Base-by-base conservation (phyloP, 257 asterid species). In the Lantana camara region DNA sequence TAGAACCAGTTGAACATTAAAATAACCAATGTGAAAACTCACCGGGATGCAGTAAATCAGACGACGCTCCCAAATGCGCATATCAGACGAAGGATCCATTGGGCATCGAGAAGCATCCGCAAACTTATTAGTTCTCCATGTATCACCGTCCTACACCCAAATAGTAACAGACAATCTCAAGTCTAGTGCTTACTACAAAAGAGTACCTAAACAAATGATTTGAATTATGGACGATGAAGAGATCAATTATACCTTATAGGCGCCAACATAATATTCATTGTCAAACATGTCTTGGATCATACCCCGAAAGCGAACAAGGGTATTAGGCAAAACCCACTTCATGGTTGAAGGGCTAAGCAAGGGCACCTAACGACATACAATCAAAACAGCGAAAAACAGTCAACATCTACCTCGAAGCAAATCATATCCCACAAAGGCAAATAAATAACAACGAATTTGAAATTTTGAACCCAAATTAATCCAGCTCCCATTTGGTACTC, bases 201-300 rank as follows among this genome's bases (percentile, higher is more conserved):
- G 9, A 8, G 5, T 4, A 38, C 34, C 1, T 1, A 35, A 40
- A 62, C 9, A 1, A 5, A 52, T 16, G 6, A 41, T n/a, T 13
- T 44, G 27, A 44, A 29, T n/a, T n/a, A n/a, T n/a, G 20, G 45
- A 58, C 24, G 13, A 50, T 40, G 14, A 45, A 6, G 14, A 51
- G 40, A 32, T 30, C 16, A 27, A 27, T 2, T 63, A 71, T 79
- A 93, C 99, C 97, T 93, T 87, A 60, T 81, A 78, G 72, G 90
- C 94, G 40, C 99, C 99, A 67, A 84, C 83, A 73, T 90, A 93
- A 30, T 82, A 85, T 67, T 87, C 96, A 77, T 77, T 84, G 41
- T 95, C 97, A 67, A 88, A 61, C 97, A 93, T 90, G 71, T 93
- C 97, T 69, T 88, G 97, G 49, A 93, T 76, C 97, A 90, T 90